Base-by-base conservation (phyloP, 192 early-diverging fungal species). In the Coemansia interrupta region DNA sequence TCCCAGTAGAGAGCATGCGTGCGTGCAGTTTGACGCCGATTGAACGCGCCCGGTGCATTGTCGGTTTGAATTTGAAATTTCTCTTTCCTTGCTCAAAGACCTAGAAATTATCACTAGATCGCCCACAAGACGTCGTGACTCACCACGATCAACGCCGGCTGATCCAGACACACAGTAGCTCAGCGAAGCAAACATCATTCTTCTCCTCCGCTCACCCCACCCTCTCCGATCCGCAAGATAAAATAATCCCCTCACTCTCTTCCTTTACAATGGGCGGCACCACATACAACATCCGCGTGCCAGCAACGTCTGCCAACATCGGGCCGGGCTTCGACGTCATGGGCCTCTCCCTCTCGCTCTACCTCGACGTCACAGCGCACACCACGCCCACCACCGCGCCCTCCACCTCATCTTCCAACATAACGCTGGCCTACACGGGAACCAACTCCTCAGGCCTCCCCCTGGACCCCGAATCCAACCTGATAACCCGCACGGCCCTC, bases 321-420 rank as follows among this genome's bases (percentile, higher is more conserved):
- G 97, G 97, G 14, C 94, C 95, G 15, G 97, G 97, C 36, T 99
- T 95, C 69, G 97, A 99, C 70, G 88, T 90, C 19, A 83, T 99
- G 38, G 97, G 97, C 20, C 83, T 92, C 4, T 88, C 92, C 24
- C 86, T 96, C 17, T 91, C 90, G n/a, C 79, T 97, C 42, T 89
- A 90, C 72, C 82, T 99, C 38, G 83, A 82, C 1, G 70, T 99
- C 18, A 76, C 83, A 29, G 85, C 86, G 14, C 61, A 73, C 24
- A 54, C 79, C 1, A 48, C 58, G 7, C 15, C 39, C 14, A 20
- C 55, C 2, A 11, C 55, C 18, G 5, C n/a, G 22, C 29, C 52
- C 0, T 24, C 39, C 22, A 20, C 17, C 2, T 56, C 26, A 3
- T 14, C 54, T 11, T 29, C 54, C 36, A 80, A 70, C 47, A 72